Evolutionary conservation across 2,329 filamentous ascomycete genomes (phyloP), one percentile per base, ranked within the genome.

Genomic region (Zymoseptoria tritici): DNA sequence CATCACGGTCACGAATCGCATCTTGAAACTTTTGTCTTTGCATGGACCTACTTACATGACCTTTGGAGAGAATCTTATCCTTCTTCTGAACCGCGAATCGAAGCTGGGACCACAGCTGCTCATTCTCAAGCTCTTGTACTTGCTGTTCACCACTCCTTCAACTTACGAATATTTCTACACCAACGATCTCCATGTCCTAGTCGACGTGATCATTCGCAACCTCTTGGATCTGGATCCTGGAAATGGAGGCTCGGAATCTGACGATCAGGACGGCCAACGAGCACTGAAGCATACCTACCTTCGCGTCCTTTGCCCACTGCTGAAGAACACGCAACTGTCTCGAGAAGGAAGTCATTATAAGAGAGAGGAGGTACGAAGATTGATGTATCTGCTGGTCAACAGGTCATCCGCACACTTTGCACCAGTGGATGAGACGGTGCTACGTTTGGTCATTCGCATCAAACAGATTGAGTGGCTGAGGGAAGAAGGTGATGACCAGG

Each of bases 151-250:
- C 4, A 97, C 91, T 9, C 85, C 85, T 59, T 84, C 88, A 16
- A 99, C 94, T 0, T 91, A 94, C 73, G 94, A 99, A 76, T 99
- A 97, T 75, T 99, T 99, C 72, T 99, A 97, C 75, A 97, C 91
- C 26, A 99, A 99, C 72, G 94, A 99, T 71, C 81, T 99, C 29
- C 89, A 91, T 60, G 94, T 99, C 4, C 83, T 99, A 16, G 82
- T 97, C 53, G 94, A 99, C 71, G 94, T 99, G 64, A 91, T 99
- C 60, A 90, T 99, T 62, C 89, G 94, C 51, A 99, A 99, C 70
- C 80, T 99, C n/a, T 85, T 97, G 69, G 94, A 99, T 72, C 80
- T 99, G 8, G 94, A 95, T 0, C 88, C 93, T 69, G 93, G 96
- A 72, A 85, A 80, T 9, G 67, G 72, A 24, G 73, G 74, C 22